phyloP scores from a whole-genome alignment of 306 rosid species.

The Spatholobus suberectus region DNA sequence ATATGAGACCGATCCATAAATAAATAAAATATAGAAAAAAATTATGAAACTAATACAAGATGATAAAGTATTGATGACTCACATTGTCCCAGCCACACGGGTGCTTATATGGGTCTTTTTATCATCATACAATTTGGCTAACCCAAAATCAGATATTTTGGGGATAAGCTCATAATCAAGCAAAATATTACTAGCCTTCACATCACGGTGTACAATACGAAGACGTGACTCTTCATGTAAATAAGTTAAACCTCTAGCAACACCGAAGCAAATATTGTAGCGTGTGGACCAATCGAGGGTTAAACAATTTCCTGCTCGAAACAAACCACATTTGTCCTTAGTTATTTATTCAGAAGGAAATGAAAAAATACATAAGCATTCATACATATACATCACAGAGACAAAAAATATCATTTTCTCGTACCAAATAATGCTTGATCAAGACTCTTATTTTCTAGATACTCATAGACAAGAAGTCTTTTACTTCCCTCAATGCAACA shows the following conservation, averaged over 20 bases:
- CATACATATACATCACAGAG: not conserved
- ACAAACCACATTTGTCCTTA: not conserved
- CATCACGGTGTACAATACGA: slow-evolving; percentile 84
- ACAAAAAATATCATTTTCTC: slow-evolving; percentile 22
- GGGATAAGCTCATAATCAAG: slow-evolving; percentile 70
- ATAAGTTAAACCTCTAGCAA: slow-evolving; percentile 82
- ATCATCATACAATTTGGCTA: slow-evolving; percentile 83
- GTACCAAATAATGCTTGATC: slow-evolving; percentile 91
- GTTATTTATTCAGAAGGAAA: not conserved
- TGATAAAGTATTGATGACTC: slow-evolving; percentile 35
- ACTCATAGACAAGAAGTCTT: slow-evolving; percentile 83
- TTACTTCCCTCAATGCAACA: slow-evolving; percentile 77
- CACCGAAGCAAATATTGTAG: slow-evolving; percentile 70
- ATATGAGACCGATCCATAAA: not conserved
- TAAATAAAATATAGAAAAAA: not conserved
- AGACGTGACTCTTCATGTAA: slow-evolving; percentile 80
- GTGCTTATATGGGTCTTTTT: slow-evolving; percentile 84
- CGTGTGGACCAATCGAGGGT: slow-evolving; percentile 71
- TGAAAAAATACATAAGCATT: not conserved
- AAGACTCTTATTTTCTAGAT: slow-evolving; percentile 81
- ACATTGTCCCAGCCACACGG: slow-evolving; percentile 83
- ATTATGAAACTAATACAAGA: not conserved
- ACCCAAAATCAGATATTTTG: slow-evolving; percentile 84
- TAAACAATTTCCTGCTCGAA: slow-evolving; percentile 55
- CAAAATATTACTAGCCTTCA: slow-evolving; percentile 81